Base-by-base conservation (phyloP, 2,329 filamentous ascomycete genomes). In the Pestalotiopsis fici region DNA sequence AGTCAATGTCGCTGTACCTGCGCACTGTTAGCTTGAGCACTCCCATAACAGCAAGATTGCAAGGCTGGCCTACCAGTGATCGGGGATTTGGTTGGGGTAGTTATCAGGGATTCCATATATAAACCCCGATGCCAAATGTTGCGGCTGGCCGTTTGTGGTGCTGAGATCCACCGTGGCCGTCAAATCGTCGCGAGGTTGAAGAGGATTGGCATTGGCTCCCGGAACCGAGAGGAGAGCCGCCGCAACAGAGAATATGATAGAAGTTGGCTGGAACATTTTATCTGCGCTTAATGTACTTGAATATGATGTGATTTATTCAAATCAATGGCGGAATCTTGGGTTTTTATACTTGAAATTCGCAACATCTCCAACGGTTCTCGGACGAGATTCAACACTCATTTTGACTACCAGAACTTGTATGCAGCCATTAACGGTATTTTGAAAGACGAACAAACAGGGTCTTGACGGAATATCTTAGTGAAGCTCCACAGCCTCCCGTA, bases 61-160 rank as follows among this genome's bases (percentile, higher is more conserved):
- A n/a, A n/a, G n/a, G n/a, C n/a, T n/a, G n/a, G n/a, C 11, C 28
- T 70, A 73, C 59, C 70, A 71, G 11, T 67, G 37, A 39, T 69
- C 64, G 6, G 71, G 71, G n/a, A 73, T 69, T 60, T 73, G 71
- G 15, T 67, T 64, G 7, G 59, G 59, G 4, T 61, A 54, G 3
- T 57, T 57, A 57, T 73, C 72, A 2, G 72, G 72, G 31, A 73
- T 69, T 47, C 72, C 72, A 21, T 74, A 74, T 11, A 73, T 64
- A 9, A 73, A 68, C 1, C 72, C 72, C 21, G 72, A 71, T 18
- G 71, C 72, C 25, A 72, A 69, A 43, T 73, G 71, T 39, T 70
- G 50, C 2, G 72, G 70, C 21, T 59, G 5, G 0, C 72, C 72
- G 11, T 61, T 68, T 12, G 68, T 66, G 28, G 65, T 66, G 3